Conservation (phyloP, 345 rosid species). For the Clausena lansium region DNA sequence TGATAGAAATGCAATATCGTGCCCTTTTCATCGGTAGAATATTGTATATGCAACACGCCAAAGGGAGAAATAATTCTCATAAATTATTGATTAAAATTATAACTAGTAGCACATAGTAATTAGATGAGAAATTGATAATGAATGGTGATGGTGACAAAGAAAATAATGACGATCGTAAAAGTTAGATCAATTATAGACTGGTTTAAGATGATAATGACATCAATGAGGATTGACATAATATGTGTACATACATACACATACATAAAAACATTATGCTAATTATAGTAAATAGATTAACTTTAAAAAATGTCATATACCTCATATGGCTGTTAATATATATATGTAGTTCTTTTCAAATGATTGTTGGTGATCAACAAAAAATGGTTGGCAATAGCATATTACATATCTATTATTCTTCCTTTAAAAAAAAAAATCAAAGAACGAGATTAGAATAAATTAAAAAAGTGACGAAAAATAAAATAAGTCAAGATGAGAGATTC, state of each 20-base stretch:
- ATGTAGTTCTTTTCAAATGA: slow-evolving; percentile 5
- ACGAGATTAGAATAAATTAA: slow-evolving; percentile 26
- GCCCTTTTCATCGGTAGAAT: not conserved
- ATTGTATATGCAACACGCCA: not conserved
- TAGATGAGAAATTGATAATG: not conserved
- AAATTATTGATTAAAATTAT: not conserved
- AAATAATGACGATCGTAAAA: slow-evolving; percentile 14
- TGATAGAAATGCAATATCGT: not conserved
- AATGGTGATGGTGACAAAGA: slow-evolving; percentile 20
- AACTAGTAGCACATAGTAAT: not conserved
- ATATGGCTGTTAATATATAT: not conserved
- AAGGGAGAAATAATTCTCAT: not conserved
- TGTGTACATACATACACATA: not conserved
- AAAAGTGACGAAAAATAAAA: slow-evolving; percentile 21
- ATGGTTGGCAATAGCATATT: slow-evolving; percentile 14
- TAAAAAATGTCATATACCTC: not conserved
- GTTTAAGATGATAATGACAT: not conserved
- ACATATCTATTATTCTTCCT: slow-evolving; percentile 1
- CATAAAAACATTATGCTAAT: not conserved
- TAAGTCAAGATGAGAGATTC: slow-evolving; percentile 28
- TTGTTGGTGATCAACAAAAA: slow-evolving; percentile 20
- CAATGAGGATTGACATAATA: not conserved
- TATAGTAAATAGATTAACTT: not conserved
- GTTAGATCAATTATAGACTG: not conserved
- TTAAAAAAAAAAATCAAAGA: not conserved